Percentiles rank a stretch among this genome's conserved stretches.
phyloP scores from a whole-genome alignment of 192 early-diverging fungal genomes.

The Coemansia sp. region DNA sequence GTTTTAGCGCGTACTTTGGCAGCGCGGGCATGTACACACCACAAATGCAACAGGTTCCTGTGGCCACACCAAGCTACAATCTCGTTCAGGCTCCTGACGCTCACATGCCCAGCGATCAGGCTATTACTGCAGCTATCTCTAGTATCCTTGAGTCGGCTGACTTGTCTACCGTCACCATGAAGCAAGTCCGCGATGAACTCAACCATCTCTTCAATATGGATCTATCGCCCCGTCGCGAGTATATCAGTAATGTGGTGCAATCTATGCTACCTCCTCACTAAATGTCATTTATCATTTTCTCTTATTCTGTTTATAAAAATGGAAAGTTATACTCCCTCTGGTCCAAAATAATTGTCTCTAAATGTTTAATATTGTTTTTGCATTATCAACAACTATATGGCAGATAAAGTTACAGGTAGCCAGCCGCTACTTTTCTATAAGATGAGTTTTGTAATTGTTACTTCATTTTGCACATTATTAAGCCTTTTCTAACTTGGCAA shows the following conservation, averaged over 20 bases:
- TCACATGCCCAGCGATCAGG: slow-evolving; percentile 50
- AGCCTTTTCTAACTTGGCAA: too few species aligned
- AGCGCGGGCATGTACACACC: slow-evolving; percentile 14
- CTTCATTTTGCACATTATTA: too few species aligned
- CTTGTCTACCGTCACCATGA: slow-evolving; percentile 72
- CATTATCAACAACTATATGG: too few species aligned
- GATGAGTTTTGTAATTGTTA: too few species aligned
- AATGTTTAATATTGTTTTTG: background rate
- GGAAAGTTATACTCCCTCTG: background rate
- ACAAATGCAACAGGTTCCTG: slow-evolving; percentile 12
- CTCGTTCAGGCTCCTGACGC: slow-evolving; percentile 21
- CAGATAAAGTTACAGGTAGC: too few species aligned
- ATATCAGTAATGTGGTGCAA: slow-evolving; percentile 56
- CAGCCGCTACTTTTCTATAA: too few species aligned
- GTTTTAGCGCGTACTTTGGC: slow-evolving; percentile 30
- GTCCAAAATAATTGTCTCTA: background rate
- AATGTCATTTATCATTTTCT: background rate
- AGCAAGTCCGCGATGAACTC: slow-evolving; percentile 70
- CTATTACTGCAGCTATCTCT: slow-evolving; percentile 63
- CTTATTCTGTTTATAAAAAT: slow-evolving; percentile 1
- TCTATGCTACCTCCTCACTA: slow-evolving; percentile 17
- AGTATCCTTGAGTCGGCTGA: slow-evolving; percentile 67
- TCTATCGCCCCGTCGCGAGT: slow-evolving; percentile 13
- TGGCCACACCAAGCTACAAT: slow-evolving; percentile 25
- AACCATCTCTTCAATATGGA: slow-evolving; percentile 68